Evolutionary conservation across 805 yeast genomes (phyloP), one percentile per base, ranked within the genome.

Genomic region (Schwanniomyces sp.): DNA sequence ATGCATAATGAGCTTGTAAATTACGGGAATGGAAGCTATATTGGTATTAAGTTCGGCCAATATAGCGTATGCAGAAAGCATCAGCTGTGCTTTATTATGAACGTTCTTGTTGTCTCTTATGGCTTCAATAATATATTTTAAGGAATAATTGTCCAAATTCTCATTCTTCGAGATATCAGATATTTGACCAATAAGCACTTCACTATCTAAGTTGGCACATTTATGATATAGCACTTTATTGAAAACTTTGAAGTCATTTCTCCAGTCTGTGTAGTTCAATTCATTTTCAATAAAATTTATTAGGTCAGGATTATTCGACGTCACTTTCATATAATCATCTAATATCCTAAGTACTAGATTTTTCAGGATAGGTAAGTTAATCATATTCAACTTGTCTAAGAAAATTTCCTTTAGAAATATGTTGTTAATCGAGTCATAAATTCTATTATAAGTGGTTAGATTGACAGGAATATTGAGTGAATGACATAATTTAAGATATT

Each of bases 361-460:
- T 38, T 56, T 54, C 60, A 63, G 66, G 6, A 73, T 56, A 7
- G 76, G 76, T 21, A 73, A 52, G 27, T 63, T 60, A 11, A 66
- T 52, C 36, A 56, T 51, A 42, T 63, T 63, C 30, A 73, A 59
- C 41, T 58, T 59, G 48, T 66, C 64, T 36, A 73, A 55, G 36
- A 68, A 67, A 28, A 54, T 48, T 47, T 73, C 77, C 41, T 69
- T 67, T n/a, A 73, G 52, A 39, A 67, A 71, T 7, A 71, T 59
- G 50, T 71, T 73, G 48, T 56, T 58, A 27, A 70, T 66, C 49
- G 69, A 62, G 46, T 67, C 71, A 52, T 72, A 73, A 14, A 73
- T 56, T 40, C 74, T 49, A 44, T 59, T 61, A 63, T 67, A 70
- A 2, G 76, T 73, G 2, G 62, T 55, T 34, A 73, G 55, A 50